Evolutionary conservation across 148 eudicot species (phyloP).

Genomic region (Rhododendron ferrugineum): DNA sequence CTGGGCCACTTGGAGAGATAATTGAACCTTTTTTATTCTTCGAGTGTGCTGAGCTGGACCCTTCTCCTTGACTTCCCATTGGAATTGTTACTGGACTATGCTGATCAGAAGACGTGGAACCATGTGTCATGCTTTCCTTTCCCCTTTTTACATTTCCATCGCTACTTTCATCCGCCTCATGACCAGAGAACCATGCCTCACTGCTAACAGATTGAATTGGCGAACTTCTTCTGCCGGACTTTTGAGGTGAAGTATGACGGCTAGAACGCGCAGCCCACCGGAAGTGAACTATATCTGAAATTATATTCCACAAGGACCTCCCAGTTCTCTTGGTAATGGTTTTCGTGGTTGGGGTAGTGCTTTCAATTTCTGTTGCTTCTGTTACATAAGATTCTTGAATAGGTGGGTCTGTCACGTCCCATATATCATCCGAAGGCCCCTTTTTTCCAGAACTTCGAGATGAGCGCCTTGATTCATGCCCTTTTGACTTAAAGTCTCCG

Average conservation of each 20-base stretch:
- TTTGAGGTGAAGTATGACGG: constrained; percentile 37
- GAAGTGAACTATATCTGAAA: constrained; percentile 52
- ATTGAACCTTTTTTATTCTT: constrained; percentile 27
- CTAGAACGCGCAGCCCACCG: constrained; percentile 50
- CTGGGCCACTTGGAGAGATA: constrained; percentile 24
- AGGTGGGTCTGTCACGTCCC: constrained; percentile 49
- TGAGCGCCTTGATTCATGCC: constrained; percentile 38
- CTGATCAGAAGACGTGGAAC: constrained; percentile 20
- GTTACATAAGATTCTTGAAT: constrained; percentile 25
- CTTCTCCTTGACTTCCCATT: constrained; percentile 23
- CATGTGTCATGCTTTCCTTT: constrained; percentile 26
- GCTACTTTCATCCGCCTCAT: constrained; percentile 50
- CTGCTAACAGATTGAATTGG: constrained; percentile 55
- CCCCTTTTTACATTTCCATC: constrained; percentile 25
- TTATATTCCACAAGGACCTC: constrained; percentile 63
- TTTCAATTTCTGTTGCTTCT: constrained; percentile 32
- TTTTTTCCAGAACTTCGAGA: constrained; percentile 37
- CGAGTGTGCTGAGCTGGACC: constrained; percentile 21
- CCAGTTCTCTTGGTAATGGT: constrained; percentile 53
- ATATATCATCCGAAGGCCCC: constrained; percentile 64
- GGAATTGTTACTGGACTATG: constrained; percentile 12
- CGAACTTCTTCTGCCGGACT: constrained; percentile 44
- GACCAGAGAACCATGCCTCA: constrained; percentile 72
- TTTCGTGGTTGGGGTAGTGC: constrained; percentile 20
- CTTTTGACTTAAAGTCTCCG: constrained; percentile 25